phyloP scores from a whole-genome alignment of 2,329 filamentous ascomycete species.

The Penicillium glabrum region DNA sequence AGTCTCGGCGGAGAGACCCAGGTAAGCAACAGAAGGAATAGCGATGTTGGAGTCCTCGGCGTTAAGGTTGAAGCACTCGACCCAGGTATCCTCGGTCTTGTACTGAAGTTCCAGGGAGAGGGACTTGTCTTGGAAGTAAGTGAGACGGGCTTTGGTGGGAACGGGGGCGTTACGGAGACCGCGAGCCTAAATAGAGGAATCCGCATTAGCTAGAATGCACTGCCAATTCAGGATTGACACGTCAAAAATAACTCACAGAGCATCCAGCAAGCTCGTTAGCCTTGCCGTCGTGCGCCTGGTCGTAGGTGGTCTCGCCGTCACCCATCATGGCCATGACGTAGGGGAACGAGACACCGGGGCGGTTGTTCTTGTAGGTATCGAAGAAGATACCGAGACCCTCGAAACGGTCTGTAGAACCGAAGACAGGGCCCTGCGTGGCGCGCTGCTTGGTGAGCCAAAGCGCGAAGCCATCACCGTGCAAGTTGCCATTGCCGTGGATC shows the following conservation, averaged over 20 bases:
- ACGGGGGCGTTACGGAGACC: constrained; percentile 78
- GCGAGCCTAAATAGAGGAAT: constrained; percentile 57
- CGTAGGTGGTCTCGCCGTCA: constrained; percentile 84
- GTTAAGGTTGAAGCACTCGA: constrained; percentile 75
- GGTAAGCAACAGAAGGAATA: constrained; percentile 70
- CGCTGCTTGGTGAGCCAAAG: constrained; percentile 98
- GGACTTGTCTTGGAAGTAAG: constrained; percentile 95
- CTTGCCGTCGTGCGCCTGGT: constrained; percentile 94
- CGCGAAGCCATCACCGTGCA: constrained; percentile 95
- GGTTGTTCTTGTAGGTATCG: constrained; percentile 99
- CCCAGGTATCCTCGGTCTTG: constrained; percentile 86
- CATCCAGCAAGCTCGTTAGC: constrained; percentile 89
- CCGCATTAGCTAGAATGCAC: neutral
- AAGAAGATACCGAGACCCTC: constrained; percentile 94
- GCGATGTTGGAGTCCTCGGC: constrained; percentile 65
- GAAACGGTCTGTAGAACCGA: constrained; percentile 83
- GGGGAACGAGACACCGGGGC: constrained; percentile 90
- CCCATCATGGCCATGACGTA: constrained; percentile 99
- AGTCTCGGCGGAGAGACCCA: constrained; percentile 72
- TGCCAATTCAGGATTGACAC: neutral
- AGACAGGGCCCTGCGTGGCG: constrained; percentile 75
- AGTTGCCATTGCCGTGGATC: constrained; percentile 81
- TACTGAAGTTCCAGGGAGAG: constrained; percentile 91
- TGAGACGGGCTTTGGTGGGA: constrained; percentile 82
- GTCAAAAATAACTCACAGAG: constrained; percentile 57